Base-by-base conservation (phyloP, 108 stramenopile genomes). In the Cylindrotheca closterium region DNA sequence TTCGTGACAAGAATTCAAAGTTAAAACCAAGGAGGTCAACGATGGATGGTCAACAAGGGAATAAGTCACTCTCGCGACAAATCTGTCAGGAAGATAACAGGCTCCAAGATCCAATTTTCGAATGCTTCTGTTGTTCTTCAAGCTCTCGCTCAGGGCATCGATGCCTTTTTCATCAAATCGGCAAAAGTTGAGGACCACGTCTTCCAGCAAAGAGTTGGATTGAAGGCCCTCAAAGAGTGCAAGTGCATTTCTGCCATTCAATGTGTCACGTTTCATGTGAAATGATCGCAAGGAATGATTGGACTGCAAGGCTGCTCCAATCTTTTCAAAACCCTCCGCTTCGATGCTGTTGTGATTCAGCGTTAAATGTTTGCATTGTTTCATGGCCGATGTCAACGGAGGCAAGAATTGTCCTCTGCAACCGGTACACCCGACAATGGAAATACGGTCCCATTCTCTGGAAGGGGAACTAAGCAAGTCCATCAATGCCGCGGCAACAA, bases 141-240 rank as follows among this genome's bases (percentile, higher is more conserved):
- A 54, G 4, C n/a, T 23, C 8, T 37, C 32, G 2, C 30, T 31
- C 8, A 65, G 24, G 12, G 63, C 63, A 5, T 54, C 32, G 4
- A 65, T 52, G 31, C 52, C 63, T 3, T 29, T 5, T 12, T 10
- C 25, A 22, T 65, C 63, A 23, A 65, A 65, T 7, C 63, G 30
- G 24, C 63, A 65, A 65, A 65, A 65, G 30, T 65, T 65, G n/a
- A 65, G 8, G 7, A 65, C 52, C 15, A 65, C 23, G 19, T 54
- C 27, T 17, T 17, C 18, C 15, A 65, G 15, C 2, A 7, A 3
- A 52, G 3, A 3, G 5, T 54, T 29, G 8, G 29, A 2, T 3
- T 12, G 15, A 2, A 54, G 5, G 5, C 31, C 52, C 25, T 49
- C 60, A 3, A 65, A 54, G 27, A 65, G 54, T 2, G 63, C 63